Percentiles rank a stretch among this genome's conserved stretches.
These are phyloP conservation scores for Agrocybe pediades DNA, from an alignment of 768 basidiomycete species.

Conservation along the genomic window DNA sequence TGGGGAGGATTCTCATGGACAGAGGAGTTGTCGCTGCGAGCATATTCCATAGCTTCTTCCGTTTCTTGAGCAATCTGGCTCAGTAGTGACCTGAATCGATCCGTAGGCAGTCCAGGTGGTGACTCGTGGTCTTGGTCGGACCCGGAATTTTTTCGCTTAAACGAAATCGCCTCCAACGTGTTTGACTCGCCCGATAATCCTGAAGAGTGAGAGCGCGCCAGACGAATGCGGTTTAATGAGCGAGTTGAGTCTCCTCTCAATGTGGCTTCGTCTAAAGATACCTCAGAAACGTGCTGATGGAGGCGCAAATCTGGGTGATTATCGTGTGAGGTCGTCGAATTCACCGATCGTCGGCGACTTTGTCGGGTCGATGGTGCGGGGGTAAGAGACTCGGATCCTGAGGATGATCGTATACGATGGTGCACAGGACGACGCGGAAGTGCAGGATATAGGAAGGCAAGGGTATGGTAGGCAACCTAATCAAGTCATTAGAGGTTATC, in stretches of 20 bases:
- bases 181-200: conserved; percentile 20
- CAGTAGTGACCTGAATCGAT: conserved; percentile 53
- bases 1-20: conserved; percentile 16
- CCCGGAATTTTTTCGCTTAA: conserved; percentile 6
- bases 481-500: neutral
- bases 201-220: conserved; percentile 25
- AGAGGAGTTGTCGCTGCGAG: conserved; percentile 28
- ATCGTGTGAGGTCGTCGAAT: conserved; percentile 7
- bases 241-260: conserved; percentile 16
- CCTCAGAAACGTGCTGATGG: conserved; percentile 20
- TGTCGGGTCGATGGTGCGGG: conserved; percentile 4
- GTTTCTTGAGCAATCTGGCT: conserved; percentile 54
- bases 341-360: conserved; percentile 3
- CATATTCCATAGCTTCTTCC: conserved; percentile 45
- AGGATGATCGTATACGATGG: conserved; percentile 19
- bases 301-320: conserved; percentile 9
- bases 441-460: conserved; percentile 15
- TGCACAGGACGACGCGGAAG: conserved; percentile 14
- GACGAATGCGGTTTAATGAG: conserved; percentile 17
- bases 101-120: conserved; percentile 44
- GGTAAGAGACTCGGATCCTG: conserved; percentile 15
- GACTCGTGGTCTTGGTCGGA: conserved; percentile 17
- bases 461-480: conserved; percentile 19
- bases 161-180: conserved; percentile 10
- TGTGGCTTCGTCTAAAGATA: conserved; percentile 18